Conservation (phyloP, 306 rosid species). For the Spatholobus suberectus region DNA sequence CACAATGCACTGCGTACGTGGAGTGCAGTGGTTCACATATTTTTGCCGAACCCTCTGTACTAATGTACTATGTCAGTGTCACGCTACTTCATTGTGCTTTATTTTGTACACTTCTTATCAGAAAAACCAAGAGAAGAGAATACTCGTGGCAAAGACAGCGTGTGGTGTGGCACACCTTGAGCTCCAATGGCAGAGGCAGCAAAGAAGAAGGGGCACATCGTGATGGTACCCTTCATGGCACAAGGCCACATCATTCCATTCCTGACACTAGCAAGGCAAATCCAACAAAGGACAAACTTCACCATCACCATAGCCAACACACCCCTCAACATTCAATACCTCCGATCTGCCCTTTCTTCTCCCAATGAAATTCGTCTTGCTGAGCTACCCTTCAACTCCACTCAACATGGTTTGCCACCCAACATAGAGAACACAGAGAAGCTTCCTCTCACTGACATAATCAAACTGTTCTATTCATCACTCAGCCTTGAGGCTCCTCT, state of each 20-base stretch:
- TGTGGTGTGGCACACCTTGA: no score
- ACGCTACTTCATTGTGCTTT: neutral
- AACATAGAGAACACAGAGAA: constrained; percentile 69
- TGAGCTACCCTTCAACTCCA: constrained; percentile 51
- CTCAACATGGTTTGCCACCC: constrained; percentile 60
- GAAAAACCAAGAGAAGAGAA: neutral
- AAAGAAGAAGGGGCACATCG: constrained; percentile 45
- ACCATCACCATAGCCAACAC: constrained; percentile 71
- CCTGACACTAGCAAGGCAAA: constrained; percentile 60
- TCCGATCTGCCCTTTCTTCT: constrained; percentile 51
- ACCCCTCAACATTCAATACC: constrained; percentile 65
- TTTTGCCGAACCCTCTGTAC: neutral
- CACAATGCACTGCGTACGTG: neutral
- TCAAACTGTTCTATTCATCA: constrained; percentile 49
- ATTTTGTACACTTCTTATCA: neutral
- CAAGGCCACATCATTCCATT: constrained; percentile 85
- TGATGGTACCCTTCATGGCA: constrained; percentile 77
- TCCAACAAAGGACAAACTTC: constrained; percentile 51
- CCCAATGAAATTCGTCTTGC: constrained; percentile 45
- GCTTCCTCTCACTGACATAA: constrained; percentile 36
- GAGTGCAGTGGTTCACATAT: neutral
- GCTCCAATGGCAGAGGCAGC: constrained; percentile 33
- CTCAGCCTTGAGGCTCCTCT: constrained; percentile 57
- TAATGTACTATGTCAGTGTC: no score
- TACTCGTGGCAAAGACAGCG: no score